Evolutionary conservation across 306 rosid species (phyloP), one percentile per base, ranked within the genome.

Genomic region (Lathyrus sativus): DNA sequence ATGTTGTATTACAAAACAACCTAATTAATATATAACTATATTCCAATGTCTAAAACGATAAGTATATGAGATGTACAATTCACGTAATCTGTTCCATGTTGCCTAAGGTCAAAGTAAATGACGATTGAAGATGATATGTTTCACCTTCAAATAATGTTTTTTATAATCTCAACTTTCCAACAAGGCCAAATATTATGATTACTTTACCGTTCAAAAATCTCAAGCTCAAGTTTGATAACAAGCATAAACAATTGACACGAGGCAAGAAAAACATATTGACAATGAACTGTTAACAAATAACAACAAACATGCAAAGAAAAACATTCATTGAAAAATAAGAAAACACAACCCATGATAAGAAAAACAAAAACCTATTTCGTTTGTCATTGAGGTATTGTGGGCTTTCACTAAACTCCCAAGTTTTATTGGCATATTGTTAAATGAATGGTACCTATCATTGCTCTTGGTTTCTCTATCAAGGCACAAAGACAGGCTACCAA

Each of bases 331-430:
- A 49, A 45, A 46, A 18, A 31, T 33, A 39, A 48, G 37, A 59
- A 51, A 53, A 43, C 65, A 51, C 64, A 39, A 22, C 7, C 14
- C 22, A 17, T 29, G 45, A 19, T 28, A 55, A 26, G 39, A 35
- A 53, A 46, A 46, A 46, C 19, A 46, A n/a, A 46, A 5, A 3
- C 19, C 19, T 5, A 46, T n/a, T 17, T 49, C 4, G 26, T 49
- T 49, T 53, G 35, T 35, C 14, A 53, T 53, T 53, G 38, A 13
- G 62, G 2, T 19, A 35, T 39, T 69, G 22, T 28, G 59, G 46
- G 55, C 67, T 46, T 75, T 75, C 76, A 76, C 72, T 26, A 29
- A 35, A 33, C 15, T 68, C 13, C 13, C 11, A 65, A 18, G 72
- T 77, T 46, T 37, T 11, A 19, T 64, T 64, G 39, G 73, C 73